phyloP scores from a whole-genome alignment of 208 protist species.

The Angomonas ambiguus region DNA sequence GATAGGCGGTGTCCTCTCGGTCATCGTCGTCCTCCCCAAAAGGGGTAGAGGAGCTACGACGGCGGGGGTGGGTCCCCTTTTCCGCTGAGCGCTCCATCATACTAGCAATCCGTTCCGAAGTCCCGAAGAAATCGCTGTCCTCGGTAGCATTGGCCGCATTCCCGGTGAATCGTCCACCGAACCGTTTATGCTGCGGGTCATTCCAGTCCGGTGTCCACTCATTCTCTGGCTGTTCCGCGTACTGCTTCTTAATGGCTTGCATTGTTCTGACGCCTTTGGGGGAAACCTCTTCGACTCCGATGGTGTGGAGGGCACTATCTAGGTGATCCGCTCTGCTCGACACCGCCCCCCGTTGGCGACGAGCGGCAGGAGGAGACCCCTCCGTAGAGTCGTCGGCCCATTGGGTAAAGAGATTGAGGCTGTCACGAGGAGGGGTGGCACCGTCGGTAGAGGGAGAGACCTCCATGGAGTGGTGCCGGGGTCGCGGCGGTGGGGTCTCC shows the following conservation, averaged over 20 bases:
- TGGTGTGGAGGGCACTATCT: neutral
- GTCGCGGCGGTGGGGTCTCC: slow-evolving; percentile 9
- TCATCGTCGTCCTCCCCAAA: slow-evolving; percentile 12
- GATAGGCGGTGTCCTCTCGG: neutral
- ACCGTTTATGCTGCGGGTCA: neutral
- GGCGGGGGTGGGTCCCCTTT: neutral
- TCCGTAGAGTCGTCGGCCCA: neutral
- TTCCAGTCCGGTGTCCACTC: neutral
- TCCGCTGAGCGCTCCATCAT: slow-evolving; percentile 4
- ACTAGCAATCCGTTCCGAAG: slow-evolving; percentile 20
- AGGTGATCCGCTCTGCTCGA: no score
- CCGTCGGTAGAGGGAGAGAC: neutral
- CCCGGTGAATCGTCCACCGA: slow-evolving; percentile 12
- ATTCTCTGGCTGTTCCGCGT: slow-evolving; percentile 17
- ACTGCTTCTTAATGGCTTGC: neutral
- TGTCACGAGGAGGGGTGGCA: neutral
- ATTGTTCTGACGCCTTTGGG: neutral
- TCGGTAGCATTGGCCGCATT: slow-evolving; percentile 13
- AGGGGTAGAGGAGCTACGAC: neutral
- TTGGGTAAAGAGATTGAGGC: slow-evolving; percentile 1
- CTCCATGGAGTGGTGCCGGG: neutral
- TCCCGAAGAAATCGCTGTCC: slow-evolving; percentile 49
- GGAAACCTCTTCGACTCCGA: neutral
- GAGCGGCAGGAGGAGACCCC: neutral
- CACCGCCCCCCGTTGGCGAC: no score